phyloP scores from a whole-genome alignment of 768 basidiomycete species.

The Pleurotus eryngii region DNA sequence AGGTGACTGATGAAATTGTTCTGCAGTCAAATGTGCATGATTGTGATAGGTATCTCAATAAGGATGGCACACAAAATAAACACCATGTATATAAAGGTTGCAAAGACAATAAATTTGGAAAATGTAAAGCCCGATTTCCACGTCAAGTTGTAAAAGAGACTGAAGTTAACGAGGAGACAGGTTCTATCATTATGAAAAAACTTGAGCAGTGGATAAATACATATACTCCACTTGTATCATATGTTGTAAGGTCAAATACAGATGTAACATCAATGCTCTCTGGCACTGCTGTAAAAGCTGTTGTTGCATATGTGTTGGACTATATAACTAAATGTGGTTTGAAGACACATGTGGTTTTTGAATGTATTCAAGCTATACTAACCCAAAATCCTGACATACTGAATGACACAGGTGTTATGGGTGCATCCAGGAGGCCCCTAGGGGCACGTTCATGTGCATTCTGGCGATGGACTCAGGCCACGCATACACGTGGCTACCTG shows the following conservation, averaged over 20 bases:
- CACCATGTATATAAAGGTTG: neutral
- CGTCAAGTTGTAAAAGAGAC: constrained; percentile 8
- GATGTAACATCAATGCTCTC: too few species aligned
- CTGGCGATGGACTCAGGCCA: too few species aligned
- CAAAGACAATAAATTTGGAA: neutral
- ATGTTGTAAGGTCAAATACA: constrained; percentile 21
- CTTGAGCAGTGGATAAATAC: constrained; percentile 28
- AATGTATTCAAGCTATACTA: constrained; percentile 5
- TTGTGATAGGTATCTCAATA: constrained; percentile 14
- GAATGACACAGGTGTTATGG: neutral
- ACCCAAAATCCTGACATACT: constrained; percentile 8
- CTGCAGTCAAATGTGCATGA: constrained; percentile 24
- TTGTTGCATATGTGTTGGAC: constrained; percentile 30
- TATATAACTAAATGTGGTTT: constrained; percentile 25
- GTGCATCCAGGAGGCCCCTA: too few species aligned
- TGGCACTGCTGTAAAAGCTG: constrained; percentile 22
- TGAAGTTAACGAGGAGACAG: constrained; percentile 24
- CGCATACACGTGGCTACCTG: too few species aligned
- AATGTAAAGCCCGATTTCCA: constrained; percentile 27
- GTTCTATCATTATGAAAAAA: constrained; percentile 20
- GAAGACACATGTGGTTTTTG: constrained; percentile 28
- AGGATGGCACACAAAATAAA: constrained; percentile 13
- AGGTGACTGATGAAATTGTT: constrained; percentile 26
- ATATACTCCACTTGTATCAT: constrained; percentile 18
- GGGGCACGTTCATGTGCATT: too few species aligned